Evolutionary conservation across 306 rosid species (phyloP).

Genomic region (Acacia confusa): DNA sequence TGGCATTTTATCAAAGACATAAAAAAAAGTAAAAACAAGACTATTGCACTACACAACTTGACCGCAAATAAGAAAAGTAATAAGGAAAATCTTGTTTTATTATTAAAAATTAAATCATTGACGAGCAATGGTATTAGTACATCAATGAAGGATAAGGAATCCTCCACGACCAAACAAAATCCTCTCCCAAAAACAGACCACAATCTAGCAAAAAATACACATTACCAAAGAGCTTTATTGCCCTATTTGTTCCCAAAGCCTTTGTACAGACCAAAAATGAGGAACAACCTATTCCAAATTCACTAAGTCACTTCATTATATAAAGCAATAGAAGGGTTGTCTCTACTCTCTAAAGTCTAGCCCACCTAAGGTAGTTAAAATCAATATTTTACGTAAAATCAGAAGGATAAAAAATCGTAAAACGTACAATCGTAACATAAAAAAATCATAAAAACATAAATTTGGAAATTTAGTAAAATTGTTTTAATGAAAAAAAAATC

Average conservation of each 20-base stretch:
- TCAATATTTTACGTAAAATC: too few relatives aligned
- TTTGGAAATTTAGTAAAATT: too few relatives aligned
- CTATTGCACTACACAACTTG: conserved; percentile 2
- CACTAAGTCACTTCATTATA: neutral
- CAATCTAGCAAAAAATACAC: neutral
- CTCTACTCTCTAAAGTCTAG: neutral
- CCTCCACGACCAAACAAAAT: neutral
- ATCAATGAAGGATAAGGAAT: neutral
- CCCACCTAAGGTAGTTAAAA: too few relatives aligned
- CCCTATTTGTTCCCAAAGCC: neutral
- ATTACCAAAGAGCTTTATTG: neutral
- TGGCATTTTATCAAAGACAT: neutral
- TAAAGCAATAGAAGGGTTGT: neutral
- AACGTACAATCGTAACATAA: too few relatives aligned
- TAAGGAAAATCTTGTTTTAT: neutral
- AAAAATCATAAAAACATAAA: too few relatives aligned
- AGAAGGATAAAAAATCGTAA: too few relatives aligned
- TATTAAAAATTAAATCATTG: neutral
- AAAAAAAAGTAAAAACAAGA: neutral
- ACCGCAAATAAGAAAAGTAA: conserved; percentile 1
- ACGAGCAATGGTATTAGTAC: neutral
- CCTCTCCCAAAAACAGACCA: neutral
- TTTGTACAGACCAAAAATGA: neutral
- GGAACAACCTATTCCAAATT: neutral
- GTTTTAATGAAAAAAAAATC: too few relatives aligned